Evolutionary conservation across 768 basidiomycete genomes (phyloP).

Genomic region (Nidularia pulvinata): DNA sequence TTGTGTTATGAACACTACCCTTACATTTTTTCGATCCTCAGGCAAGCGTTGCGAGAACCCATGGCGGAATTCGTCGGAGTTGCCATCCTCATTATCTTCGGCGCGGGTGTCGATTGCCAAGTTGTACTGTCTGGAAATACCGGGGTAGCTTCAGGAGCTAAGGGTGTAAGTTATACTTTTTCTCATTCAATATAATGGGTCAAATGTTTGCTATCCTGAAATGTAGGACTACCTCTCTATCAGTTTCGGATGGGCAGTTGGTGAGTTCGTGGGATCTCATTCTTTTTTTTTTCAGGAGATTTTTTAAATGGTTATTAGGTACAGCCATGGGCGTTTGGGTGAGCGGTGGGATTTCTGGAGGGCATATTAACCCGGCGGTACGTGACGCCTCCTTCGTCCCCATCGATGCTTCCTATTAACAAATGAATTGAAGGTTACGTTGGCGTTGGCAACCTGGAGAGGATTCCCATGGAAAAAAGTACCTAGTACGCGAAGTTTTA

Average conservation of each 20-base stretch:
- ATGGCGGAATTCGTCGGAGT: slow-evolving; percentile 55
- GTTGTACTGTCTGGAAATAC: slow-evolving; percentile 39
- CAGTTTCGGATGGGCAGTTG: slow-evolving; percentile 42
- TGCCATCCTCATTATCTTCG: slow-evolving; percentile 53
- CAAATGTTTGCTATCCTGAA: background rate
- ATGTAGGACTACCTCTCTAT: slow-evolving; percentile 38
- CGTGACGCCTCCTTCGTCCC: slow-evolving; percentile 13
- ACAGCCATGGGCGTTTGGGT: slow-evolving; percentile 48
- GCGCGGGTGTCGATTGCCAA: slow-evolving; percentile 48
- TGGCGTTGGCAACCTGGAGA: slow-evolving; percentile 62
- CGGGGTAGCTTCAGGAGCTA: slow-evolving; percentile 33
- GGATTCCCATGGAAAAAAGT: slow-evolving; percentile 74
- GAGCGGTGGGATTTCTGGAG: slow-evolving; percentile 46
- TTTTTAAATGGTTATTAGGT: slow-evolving; percentile 40
- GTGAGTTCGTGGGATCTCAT: slow-evolving; percentile 13
- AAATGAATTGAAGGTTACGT: slow-evolving; percentile 43
- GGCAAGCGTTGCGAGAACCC: slow-evolving; percentile 30
- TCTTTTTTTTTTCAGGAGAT: background rate
- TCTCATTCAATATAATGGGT: background rate
- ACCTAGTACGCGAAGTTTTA: slow-evolving; percentile 28
- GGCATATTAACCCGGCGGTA: slow-evolving; percentile 41
- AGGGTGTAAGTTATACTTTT: slow-evolving; percentile 37
- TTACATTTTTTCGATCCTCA: slow-evolving; percentile 1
- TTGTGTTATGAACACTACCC: background rate
- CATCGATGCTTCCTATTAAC: slow-evolving; percentile 1